A percentile compares a stretch with the other conserved stretches of the same genome.
These are phyloP conservation scores for Wickerhamomyces ciferrii DNA, from an alignment of 805 yeast species.

Conservation along the genomic window DNA sequence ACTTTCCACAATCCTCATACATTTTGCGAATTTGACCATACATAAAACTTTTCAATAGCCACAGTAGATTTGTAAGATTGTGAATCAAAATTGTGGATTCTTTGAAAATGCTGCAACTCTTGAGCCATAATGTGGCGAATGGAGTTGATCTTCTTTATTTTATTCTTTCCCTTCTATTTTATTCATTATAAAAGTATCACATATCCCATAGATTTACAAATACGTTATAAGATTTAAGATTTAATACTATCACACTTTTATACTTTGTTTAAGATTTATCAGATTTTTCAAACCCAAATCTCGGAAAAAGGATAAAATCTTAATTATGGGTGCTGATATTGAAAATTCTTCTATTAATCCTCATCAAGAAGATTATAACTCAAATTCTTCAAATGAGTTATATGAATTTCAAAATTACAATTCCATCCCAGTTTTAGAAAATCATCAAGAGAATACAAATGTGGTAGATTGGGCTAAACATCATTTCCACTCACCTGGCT, in stretches of 20 bases:
- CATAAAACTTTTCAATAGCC: not conserved
- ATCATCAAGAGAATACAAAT: not conserved
- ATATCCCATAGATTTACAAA: too few species aligned
- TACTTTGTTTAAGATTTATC: too few species aligned
- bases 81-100: not conserved
- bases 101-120: not conserved
- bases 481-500: conserved; percentile 5
- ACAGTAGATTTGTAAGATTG: not conserved
- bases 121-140: not conserved
- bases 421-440: not conserved
- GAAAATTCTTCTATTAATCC: not conserved
- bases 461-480: conserved; percentile 9
- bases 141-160: not conserved
- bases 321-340: not conserved
- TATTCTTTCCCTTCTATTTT: too few species aligned
- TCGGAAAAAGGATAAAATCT: not conserved
- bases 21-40: not conserved
- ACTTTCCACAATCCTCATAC: not conserved
- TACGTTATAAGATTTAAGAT: too few species aligned
- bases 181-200: not conserved
- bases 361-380: not conserved
- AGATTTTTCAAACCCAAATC: too few species aligned
- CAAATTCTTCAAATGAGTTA: not conserved
- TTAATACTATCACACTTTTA: too few species aligned
- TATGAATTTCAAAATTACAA: not conserved